These are phyloP conservation scores for Pestalotiopsis sp. DNA, from an alignment of 2,329 filamentous ascomycete genomes.

Conservation along the genomic window DNA sequence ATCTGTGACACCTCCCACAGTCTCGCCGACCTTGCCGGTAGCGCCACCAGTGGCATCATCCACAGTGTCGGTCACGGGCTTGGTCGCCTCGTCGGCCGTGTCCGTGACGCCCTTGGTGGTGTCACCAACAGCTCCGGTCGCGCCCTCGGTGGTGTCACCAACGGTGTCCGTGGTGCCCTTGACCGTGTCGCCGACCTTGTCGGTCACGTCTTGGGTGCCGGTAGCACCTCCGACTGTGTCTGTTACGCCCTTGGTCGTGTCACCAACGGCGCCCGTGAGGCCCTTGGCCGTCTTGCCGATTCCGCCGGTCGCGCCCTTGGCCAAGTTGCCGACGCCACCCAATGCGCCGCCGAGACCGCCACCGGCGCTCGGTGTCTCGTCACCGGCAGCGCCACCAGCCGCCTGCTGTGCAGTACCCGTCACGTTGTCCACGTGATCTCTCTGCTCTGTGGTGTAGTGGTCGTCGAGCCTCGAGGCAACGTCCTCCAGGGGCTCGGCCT, in stretches of 20 bases:
- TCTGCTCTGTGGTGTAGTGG: slow-evolving; percentile 30
- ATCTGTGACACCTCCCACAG: slow-evolving; percentile 20
- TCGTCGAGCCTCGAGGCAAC: slow-evolving; percentile 29
- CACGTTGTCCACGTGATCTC: slow-evolving; percentile 15
- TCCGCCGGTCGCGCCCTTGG: slow-evolving; percentile 23
- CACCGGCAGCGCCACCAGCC: background rate
- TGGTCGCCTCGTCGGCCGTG: slow-evolving; percentile 19
- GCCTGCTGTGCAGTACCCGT: background rate
- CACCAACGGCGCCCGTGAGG: slow-evolving; percentile 23
- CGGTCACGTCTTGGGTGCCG: slow-evolving; percentile 23
- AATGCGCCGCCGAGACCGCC: slow-evolving; percentile 19
- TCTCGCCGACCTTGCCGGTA: slow-evolving; percentile 17
- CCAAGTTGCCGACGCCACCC: slow-evolving; percentile 24
- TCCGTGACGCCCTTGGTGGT: slow-evolving; percentile 24
- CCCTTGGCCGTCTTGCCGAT: slow-evolving; percentile 25
- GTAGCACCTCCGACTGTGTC: slow-evolving; percentile 25
- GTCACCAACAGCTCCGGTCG: slow-evolving; percentile 20
- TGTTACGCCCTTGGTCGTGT: slow-evolving; percentile 24
- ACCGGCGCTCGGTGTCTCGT: slow-evolving; percentile 3
- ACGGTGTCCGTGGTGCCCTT: slow-evolving; percentile 17
- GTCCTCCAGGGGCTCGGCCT: slow-evolving; percentile 35
- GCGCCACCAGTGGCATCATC: slow-evolving; percentile 16
- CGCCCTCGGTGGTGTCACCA: slow-evolving; percentile 16
- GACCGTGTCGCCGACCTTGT: slow-evolving; percentile 23
- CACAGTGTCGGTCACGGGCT: slow-evolving; percentile 18